Base-by-base conservation (phyloP, 1,284 basidiomycete genomes). In the Phylloporus sp. region DNA sequence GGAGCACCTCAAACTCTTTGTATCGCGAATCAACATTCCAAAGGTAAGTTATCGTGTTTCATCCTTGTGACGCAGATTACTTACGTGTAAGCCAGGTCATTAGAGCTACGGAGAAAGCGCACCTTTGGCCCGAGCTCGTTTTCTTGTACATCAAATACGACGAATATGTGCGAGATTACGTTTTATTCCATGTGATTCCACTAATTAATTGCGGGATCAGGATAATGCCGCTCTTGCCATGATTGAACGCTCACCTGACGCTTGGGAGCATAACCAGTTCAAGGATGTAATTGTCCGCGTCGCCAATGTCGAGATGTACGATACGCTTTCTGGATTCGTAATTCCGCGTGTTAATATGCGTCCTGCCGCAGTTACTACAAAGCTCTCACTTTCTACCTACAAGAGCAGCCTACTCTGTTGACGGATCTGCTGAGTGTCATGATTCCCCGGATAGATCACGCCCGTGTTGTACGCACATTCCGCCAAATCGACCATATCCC, bases 241-340 rank as follows among this genome's bases (percentile, higher is more conserved):
- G 94, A 99, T 99, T 81, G 98, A 99, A 81, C 93, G 96, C 60
- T 94, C 97, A 3, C 89, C 95, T 35, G 96, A 98, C 81, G 96
- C 96, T 65, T 99, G 97, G 97, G 97, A 99, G 71, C 97, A 99
- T 84, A 97, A 96, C 77, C 96, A 98, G 81, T 99, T 99, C 91
- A 98, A 98, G 85, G 96, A 98, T 74, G 91, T 96, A 64, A 88
- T 97, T 67, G 94, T 97, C 74, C 94, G 96, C 75, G 97, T 95
- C 27, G 97, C 98, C 59, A 99, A 99, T 79, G 90, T 99, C 71
- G 98, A 99, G 84, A 99, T 99, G 90, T 97, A 78, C 69, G 89
- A 72, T 35, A 32, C 56, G 47, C 10, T 58, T 39, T 41, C 27
- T 52, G 7, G 12, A 53, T 56, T 39, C 14, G 59, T 41, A 17